phyloP scores from a whole-genome alignment of 2,329 filamentous ascomycete genomes.

The Truncatella angustata region DNA sequence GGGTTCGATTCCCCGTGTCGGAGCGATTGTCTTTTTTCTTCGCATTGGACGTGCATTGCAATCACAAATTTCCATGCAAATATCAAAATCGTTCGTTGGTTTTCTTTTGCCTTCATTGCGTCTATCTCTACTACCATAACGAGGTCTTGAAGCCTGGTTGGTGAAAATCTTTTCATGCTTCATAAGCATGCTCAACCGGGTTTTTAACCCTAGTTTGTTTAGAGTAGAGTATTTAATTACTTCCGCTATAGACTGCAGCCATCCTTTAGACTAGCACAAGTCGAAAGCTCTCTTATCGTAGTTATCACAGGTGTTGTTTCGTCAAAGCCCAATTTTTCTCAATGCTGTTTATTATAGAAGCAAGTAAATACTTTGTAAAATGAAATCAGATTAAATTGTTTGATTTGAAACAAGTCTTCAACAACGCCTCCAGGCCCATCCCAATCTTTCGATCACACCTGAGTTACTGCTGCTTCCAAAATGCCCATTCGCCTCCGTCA shows the following conservation, averaged over 20 bases:
- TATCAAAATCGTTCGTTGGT: neutral
- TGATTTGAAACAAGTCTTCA: too few relatives aligned
- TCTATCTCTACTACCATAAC: too few relatives aligned
- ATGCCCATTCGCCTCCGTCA: neutral
- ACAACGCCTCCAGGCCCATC: neutral
- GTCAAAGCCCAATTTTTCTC: too few relatives aligned
- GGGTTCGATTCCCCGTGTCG: conserved; percentile 29
- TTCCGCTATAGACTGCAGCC: too few relatives aligned
- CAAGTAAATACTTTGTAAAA: neutral
- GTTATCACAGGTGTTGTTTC: too few relatives aligned
- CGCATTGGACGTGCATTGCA: neutral
- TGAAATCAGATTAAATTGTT: neutral
- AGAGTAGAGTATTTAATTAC: too few relatives aligned
- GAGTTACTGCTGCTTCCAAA: neutral
- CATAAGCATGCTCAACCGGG: too few relatives aligned
- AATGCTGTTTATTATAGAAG: neutral
- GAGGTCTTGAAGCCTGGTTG: too few relatives aligned
- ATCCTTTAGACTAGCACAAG: too few relatives aligned
- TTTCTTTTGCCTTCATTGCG: neutral
- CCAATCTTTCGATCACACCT: neutral
- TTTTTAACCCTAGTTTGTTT: too few relatives aligned
- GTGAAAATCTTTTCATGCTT: too few relatives aligned
- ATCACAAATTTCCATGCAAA: neutral
- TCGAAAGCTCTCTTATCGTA: too few relatives aligned
- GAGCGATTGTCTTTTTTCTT: conserved; percentile 9